Evolutionary conservation across 352 stramenopile species (phyloP), one percentile per base, ranked within the genome.

Genomic region (Phytophthora quininea): DNA sequence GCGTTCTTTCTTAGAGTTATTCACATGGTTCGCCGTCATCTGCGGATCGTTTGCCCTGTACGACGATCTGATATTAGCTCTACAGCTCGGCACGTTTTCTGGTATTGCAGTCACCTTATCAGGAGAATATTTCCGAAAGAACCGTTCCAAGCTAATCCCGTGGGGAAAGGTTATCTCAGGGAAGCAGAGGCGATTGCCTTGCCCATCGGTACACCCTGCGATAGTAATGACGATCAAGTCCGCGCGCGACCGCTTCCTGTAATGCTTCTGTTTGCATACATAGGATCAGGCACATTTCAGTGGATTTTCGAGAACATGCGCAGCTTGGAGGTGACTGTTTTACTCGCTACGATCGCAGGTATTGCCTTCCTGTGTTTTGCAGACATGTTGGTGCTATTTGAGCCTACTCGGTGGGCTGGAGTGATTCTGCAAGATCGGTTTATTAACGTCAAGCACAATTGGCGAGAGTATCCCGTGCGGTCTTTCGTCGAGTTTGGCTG

Each of bases 241-340:
- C 37, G 51, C 37, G 45, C 74, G 65, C 67, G 77, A 9, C 75
- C 73, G 9, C 67, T 88, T 29, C 76, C 80, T 27, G 67, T 81
- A 7, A 91, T 96, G 79, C 64, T 94, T 4, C 64, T 96, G 42
- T 94, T 96, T 62, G 86, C 86, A 19, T 96, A 96, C 60, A 86
- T 96, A 24, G 88, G 88, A 2, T 93, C 88, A 14, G 85, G 88
- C 33, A 95, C 88, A 8, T 95, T 95, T 58, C 85, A 93, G 55
- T 95, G 88, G 88, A 96, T 96, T 32, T 96, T 91, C 52, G 88
- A 96, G 55, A 93, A 96, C 58, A 89, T 93, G 49, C 86, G 88
- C 42, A 90, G 86, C 42, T 69, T 96, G 14, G 88, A 96, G 67
- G 84, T 96, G 29, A 94, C 85, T 4, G 80, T 94, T 12, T 53